phyloP scores from a whole-genome alignment of 495 filamentous ascomycete genomes.

The Penicillium cosmopolitanum region DNA sequence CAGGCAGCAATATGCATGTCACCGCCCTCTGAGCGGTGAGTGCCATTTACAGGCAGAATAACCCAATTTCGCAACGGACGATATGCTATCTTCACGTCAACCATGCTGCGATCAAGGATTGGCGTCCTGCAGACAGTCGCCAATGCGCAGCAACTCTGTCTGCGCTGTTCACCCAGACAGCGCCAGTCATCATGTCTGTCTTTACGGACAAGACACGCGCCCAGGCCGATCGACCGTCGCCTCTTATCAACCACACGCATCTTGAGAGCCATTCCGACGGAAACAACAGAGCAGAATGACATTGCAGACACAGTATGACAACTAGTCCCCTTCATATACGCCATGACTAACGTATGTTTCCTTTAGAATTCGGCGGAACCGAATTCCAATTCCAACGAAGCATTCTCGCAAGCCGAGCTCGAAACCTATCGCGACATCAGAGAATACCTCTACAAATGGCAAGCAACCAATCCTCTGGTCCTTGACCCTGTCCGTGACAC shows the following conservation, averaged over 20 bases:
- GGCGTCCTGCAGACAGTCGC: constrained; percentile 25
- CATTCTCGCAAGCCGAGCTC: constrained; percentile 39
- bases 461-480: constrained; percentile 33
- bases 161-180: constrained; percentile 10
- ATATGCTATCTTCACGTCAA: constrained; percentile 17
- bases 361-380: not conserved
- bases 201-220: not conserved
- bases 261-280: constrained; percentile 5
- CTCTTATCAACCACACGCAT: constrained; percentile 17
- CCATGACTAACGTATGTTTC: not conserved
- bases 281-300: not conserved
- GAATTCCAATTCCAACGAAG: constrained; percentile 25
- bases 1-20: not conserved
- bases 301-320: not conserved
- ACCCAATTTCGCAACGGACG: constrained; percentile 24
- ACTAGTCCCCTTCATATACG: not conserved
- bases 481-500: constrained; percentile 42
- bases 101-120: constrained; percentile 31
- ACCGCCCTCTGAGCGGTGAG: constrained; percentile 10
- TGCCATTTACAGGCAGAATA: constrained; percentile 19
- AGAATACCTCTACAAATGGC: constrained; percentile 58
- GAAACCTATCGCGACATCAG: constrained; percentile 49
- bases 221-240: constrained; percentile 4
- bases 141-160: constrained; percentile 10
- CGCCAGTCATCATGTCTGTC: not conserved